Conservation (phyloP, 345 rosid genomes). For the Ailanthus altissimus region DNA sequence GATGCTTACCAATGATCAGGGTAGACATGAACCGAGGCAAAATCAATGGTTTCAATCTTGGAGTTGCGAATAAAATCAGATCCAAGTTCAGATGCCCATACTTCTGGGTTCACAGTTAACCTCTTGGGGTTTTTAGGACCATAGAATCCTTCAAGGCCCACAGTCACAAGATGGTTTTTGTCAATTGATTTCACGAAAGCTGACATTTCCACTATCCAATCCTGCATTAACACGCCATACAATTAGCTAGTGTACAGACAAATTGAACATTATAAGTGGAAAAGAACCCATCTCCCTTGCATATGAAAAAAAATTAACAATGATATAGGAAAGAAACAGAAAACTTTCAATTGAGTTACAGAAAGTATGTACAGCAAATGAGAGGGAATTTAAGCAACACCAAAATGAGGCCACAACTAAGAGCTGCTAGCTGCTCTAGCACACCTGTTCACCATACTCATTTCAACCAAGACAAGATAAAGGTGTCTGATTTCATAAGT, state of each 20-base stretch:
- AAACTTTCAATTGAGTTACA: neutral
- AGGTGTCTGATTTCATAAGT: neutral
- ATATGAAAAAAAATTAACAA: neutral
- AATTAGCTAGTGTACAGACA: slow-evolving; percentile 7
- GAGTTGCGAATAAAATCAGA: slow-evolving; percentile 89
- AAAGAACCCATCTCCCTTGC: neutral
- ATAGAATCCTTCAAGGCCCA: slow-evolving; percentile 95
- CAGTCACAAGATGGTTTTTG: slow-evolving; percentile 78
- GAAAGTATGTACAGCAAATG: neutral
- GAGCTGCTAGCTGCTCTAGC: neutral
- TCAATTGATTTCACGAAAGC: slow-evolving; percentile 81
- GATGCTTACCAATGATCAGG: slow-evolving; percentile 86
- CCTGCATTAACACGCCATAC: slow-evolving; percentile 45
- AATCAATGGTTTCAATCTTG: slow-evolving; percentile 55
- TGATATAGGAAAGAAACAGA: neutral
- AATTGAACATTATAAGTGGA: neutral
- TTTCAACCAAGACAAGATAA: neutral
- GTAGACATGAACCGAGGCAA: slow-evolving; percentile 91
- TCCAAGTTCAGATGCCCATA: slow-evolving; percentile 81
- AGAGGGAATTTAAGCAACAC: neutral
- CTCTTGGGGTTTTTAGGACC: slow-evolving; percentile 85
- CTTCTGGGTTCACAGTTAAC: slow-evolving; percentile 69
- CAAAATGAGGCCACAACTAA: neutral
- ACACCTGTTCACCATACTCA: neutral
- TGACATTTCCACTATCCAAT: slow-evolving; percentile 89